These are phyloP conservation scores for Candida jianshihensis DNA, from an alignment of 805 yeast genomes.

Conservation along the genomic window DNA sequence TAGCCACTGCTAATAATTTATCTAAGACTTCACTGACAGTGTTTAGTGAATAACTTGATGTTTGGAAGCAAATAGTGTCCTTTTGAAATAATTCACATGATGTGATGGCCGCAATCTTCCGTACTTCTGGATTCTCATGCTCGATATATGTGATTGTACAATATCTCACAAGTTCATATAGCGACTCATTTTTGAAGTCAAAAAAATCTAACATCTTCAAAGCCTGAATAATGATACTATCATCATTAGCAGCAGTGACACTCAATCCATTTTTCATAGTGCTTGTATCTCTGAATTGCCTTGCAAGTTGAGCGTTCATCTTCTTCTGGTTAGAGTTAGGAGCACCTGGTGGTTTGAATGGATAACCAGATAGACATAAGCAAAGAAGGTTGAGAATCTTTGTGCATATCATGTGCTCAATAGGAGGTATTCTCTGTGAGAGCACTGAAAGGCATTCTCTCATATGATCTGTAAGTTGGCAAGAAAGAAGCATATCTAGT, in stretches of 20 bases:
- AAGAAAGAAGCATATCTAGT: conserved; percentile 68
- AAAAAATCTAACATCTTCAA: conserved; percentile 70
- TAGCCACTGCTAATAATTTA: conserved; percentile 71
- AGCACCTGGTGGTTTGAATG: conserved; percentile 79
- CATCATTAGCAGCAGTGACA: conserved; percentile 26
- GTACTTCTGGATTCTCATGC: conserved; percentile 69
- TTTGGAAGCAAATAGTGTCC: conserved; percentile 80
- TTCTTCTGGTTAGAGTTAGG: conserved; percentile 44
- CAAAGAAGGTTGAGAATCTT: conserved; percentile 67
- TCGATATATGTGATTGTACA: conserved; percentile 82
- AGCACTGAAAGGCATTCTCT: conserved; percentile 65
- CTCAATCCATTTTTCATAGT: conserved; percentile 58
- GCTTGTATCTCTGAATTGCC: conserved; percentile 70
- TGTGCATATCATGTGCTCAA: conserved; percentile 65
- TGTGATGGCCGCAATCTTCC: conserved; percentile 80
- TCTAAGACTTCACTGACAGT: conserved; percentile 84
- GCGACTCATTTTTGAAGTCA: conserved; percentile 64
- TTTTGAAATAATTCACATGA: conserved; percentile 68
- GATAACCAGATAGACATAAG: conserved; percentile 70
- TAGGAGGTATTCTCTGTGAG: conserved; percentile 69
- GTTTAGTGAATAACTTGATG: conserved; percentile 70
- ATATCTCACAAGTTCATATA: conserved; percentile 81
- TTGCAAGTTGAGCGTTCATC: conserved; percentile 60
- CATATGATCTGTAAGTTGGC: conserved; percentile 80
- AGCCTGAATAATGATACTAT: conserved; percentile 62